Base-by-base conservation (phyloP, 2,329 filamentous ascomycete species). In the Aaosphaeria arxii region DNA sequence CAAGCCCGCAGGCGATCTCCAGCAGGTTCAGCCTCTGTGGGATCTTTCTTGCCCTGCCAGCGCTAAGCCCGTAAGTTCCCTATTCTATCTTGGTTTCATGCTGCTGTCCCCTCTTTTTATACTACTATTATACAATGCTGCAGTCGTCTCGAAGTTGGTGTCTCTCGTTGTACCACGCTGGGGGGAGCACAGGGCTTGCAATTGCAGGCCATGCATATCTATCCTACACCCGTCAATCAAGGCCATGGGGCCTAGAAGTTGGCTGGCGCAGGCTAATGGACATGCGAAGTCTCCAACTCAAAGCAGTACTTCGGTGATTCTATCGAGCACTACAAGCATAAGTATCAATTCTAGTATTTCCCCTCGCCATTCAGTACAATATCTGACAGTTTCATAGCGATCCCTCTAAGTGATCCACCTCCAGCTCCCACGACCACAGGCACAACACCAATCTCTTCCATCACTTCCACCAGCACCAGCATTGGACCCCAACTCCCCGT, bases 1-100 rank as follows among this genome's bases (percentile, higher is more conserved):
- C 56, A 74, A 88, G 47, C 82, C 82, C 3, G 59, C 55, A n/a
- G 66, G 65, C 35, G 62, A 67, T 45, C 57, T 66, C 7, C 52
- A 56, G 52, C 44, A 54, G 42, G 61, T 67, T 1, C 52, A 54
- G 17, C 66, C 69, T 2, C 32, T 69, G 44, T 72, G 65, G 40
- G 64, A 70, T 49, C 47, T 72, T 40, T 61, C 66, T 6, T 72
- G 69, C 56, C 64, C 66, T 42, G 56, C 56, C 9, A 48, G 51
- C 44, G 40, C 50, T 13, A 64, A 61, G 40, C 48, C 54, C 47
- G 61, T 66, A 64, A 67, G 64, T 52, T 53, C 52, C 32, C 42
- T 59, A 28, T 45, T 54, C 45, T 45, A 57, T 40, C 32, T 61
- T 31, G 30, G 62, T 28, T 52, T 52, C 4, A 53, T 51, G 32